phyloP scores from a whole-genome alignment of 345 rosid genomes.

The Anacardium occidentale region DNA sequence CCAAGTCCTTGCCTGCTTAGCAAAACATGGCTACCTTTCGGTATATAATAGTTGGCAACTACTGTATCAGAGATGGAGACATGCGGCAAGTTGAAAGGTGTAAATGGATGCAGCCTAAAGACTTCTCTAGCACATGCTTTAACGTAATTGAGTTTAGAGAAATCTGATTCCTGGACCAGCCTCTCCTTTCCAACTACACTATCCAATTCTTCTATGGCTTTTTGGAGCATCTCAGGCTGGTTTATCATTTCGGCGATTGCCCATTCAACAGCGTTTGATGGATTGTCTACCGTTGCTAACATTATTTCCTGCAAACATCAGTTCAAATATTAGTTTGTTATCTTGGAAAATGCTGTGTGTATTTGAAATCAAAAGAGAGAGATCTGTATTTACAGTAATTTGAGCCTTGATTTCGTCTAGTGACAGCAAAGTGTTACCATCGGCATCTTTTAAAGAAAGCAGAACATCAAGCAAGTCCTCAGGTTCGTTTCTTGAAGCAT shows the following conservation, averaged over 20 bases:
- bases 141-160: conserved; percentile 40
- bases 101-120: conserved; percentile 50
- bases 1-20: conserved; percentile 47
- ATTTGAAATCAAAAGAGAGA: not conserved
- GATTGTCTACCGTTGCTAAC: conserved; percentile 54
- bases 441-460: conserved; percentile 23
- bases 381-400: conserved; percentile 26
- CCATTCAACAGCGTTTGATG: conserved; percentile 57
- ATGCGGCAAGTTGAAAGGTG: conserved; percentile 50
- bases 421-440: conserved; percentile 37
- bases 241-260: conserved; percentile 57
- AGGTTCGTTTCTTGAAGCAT: conserved; percentile 22
- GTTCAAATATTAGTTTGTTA: not conserved
- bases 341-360: too few relatives aligned
- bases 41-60: conserved; percentile 46
- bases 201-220: conserved; percentile 45
- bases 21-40: conserved; percentile 48
- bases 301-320: conserved; percentile 41
- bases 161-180: conserved; percentile 49
- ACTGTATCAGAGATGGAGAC: conserved; percentile 26
- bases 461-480: conserved; percentile 48
- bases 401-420: conserved; percentile 54
- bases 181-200: conserved; percentile 45
- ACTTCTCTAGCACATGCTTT: conserved; percentile 55
- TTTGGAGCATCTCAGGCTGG: conserved; percentile 39